These are phyloP conservation scores for Erythrophleum ivorense DNA, from an alignment of 331 rosid genomes.

Conservation along the genomic window DNA sequence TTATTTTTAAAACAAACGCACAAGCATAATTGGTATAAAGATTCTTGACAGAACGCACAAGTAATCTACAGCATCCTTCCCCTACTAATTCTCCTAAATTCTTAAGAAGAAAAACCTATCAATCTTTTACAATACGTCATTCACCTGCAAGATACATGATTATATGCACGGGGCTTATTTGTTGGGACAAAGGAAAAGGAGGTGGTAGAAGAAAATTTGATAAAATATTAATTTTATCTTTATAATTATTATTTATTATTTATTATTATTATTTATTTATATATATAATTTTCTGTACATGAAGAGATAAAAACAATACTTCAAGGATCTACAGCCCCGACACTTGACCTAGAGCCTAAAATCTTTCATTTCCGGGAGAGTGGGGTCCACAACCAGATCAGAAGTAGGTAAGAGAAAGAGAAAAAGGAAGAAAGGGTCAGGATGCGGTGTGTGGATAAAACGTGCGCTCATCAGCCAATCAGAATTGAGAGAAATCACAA, in stretches of 20 bases:
- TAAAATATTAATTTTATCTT: too few relatives aligned
- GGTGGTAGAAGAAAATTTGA: neutral
- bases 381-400: slow-evolving; percentile 15
- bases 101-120: neutral
- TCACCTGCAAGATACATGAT: neutral
- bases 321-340: neutral
- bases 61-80: neutral
- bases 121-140: neutral
- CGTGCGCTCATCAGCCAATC: slow-evolving; percentile 64
- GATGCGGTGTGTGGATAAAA: slow-evolving; percentile 68
- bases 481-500: slow-evolving; percentile 54
- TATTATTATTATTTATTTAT: too few relatives aligned
- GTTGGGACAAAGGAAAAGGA: neutral
- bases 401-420: neutral
- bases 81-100: neutral
- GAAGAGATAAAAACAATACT: too few relatives aligned
- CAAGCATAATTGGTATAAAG: neutral
- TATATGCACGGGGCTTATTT: neutral
- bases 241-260: too few relatives aligned
- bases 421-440: neutral
- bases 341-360: neutral
- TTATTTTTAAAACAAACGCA: neutral
- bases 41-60: neutral
- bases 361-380: neutral
- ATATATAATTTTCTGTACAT: too few relatives aligned